These are phyloP conservation scores for Paecilomyces sp. DNA, from an alignment of 2,329 filamentous ascomycete species.

Conservation along the genomic window DNA sequence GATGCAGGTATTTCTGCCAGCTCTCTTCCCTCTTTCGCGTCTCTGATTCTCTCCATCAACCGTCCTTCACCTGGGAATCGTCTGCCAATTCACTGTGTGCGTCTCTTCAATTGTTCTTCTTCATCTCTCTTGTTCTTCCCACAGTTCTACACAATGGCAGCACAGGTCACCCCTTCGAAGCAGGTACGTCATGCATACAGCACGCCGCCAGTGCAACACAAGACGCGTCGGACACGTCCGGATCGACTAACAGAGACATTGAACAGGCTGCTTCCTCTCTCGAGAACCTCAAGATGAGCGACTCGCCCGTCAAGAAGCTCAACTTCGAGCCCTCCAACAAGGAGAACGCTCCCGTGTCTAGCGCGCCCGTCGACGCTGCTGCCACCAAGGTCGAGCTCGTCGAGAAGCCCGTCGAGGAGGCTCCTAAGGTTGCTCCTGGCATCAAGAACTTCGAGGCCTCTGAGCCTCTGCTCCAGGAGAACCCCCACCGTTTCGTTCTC, in stretches of 20 bases:
- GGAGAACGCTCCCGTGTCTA: constrained; percentile 62
- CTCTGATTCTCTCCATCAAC: constrained; percentile 15
- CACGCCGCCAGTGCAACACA: constrained; percentile 19
- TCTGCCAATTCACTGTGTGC: constrained; percentile 9
- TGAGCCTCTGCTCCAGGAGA: constrained; percentile 91
- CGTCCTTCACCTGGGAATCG: neutral
- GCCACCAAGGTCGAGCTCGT: constrained; percentile 47
- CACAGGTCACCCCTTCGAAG: constrained; percentile 68
- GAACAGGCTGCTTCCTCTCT: constrained; percentile 76
- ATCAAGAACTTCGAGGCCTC: constrained; percentile 66
- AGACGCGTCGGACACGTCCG: constrained; percentile 25
- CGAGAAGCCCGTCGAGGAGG: constrained; percentile 34
- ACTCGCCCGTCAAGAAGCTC: constrained; percentile 86
- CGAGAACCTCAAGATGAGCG: constrained; percentile 78
- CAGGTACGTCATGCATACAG: constrained; percentile 50
- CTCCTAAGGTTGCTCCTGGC: constrained; percentile 39
- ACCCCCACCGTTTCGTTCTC: constrained; percentile 90
- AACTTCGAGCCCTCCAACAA: constrained; percentile 68
- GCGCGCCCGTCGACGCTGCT: constrained; percentile 46
- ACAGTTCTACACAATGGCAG: constrained; percentile 56
- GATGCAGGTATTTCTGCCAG: constrained; percentile 26
- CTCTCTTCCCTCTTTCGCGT: constrained; percentile 12
- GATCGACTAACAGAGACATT: constrained; percentile 27
- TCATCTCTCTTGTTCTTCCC: constrained; percentile 10
- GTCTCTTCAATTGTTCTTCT: constrained; percentile 12